phyloP scores from a whole-genome alignment of 169 alveolate genomes.

The Blepharisma undulans region DNA sequence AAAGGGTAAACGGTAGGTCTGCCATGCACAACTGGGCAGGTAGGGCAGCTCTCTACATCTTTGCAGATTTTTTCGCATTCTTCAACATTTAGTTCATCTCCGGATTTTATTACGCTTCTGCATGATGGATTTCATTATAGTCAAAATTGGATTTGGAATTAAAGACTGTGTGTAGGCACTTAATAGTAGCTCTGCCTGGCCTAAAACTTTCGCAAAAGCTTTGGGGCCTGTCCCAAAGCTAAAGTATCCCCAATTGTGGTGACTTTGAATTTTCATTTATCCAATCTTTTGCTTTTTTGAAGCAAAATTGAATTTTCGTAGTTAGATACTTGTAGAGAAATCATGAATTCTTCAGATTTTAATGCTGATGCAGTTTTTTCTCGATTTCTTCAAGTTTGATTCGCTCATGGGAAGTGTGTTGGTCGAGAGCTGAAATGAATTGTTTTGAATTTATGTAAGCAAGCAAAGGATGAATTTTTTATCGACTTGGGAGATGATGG shows the following conservation, averaged over 20 bases:
- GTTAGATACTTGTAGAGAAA: not conserved
- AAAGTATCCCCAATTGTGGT: not conserved
- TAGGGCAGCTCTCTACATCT: constrained; percentile 19
- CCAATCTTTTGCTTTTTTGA: not conserved
- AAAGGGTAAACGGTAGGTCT: constrained; percentile 51
- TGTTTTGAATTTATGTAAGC: not conserved
- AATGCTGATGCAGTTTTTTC: not conserved
- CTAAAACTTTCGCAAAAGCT: constrained; percentile 3
- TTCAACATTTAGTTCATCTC: constrained; percentile 14
- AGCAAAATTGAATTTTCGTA: not conserved
- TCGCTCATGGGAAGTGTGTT: constrained; percentile 58
- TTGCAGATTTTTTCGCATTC: not conserved
- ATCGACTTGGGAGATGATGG: constrained; percentile 25
- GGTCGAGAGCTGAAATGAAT: constrained; percentile 35
- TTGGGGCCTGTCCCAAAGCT: constrained; percentile 17
- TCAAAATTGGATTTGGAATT: constrained; percentile 30
- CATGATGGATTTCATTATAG: constrained; percentile 39
- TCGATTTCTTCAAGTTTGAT: constrained; percentile 30
- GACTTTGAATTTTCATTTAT: not conserved
- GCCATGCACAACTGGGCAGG: constrained; percentile 45
- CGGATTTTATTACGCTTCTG: constrained; percentile 45
- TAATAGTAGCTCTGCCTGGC: not conserved
- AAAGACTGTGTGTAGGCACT: not conserved
- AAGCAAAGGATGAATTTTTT: not conserved
- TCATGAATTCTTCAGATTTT: not conserved